Conservation (phyloP, 305 asterid species). For the Fraxinus albicans region DNA sequence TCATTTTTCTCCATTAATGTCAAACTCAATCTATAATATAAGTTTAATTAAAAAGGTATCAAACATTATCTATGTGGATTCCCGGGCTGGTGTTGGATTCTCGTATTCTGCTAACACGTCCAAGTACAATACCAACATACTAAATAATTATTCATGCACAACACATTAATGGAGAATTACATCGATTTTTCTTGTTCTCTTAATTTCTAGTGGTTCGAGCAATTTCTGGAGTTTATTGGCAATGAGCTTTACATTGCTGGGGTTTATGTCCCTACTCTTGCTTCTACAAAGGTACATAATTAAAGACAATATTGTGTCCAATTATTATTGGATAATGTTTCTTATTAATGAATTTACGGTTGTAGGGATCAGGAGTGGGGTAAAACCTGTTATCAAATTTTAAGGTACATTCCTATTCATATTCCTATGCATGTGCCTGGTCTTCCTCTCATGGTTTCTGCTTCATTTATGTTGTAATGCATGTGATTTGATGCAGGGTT, state of each 20-base stretch:
- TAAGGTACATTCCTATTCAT: slow-evolving; percentile 28
- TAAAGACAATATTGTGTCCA: too few species aligned
- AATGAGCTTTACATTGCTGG: slow-evolving; percentile 50
- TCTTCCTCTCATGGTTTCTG: too few species aligned
- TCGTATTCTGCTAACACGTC: slow-evolving; percentile 37
- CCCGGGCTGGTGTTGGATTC: slow-evolving; percentile 60
- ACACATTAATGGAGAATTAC: too few species aligned
- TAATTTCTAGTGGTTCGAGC: slow-evolving; percentile 45
- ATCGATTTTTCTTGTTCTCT: neutral
- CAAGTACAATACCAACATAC: neutral
- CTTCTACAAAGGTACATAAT: slow-evolving; percentile 39
- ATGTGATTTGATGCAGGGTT: neutral
- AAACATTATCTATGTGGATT: slow-evolving; percentile 53
- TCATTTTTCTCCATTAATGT: too few species aligned
- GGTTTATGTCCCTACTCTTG: slow-evolving; percentile 56
- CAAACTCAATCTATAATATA: too few species aligned
- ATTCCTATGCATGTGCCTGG: too few species aligned
- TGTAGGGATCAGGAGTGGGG: slow-evolving; percentile 34
- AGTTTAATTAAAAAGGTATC: slow-evolving; percentile 36
- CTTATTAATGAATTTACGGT: too few species aligned
- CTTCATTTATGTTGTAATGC: too few species aligned
- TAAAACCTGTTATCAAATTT: slow-evolving; percentile 43
- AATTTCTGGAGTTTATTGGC: slow-evolving; percentile 41
- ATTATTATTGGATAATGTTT: too few species aligned
- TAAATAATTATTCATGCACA: too few species aligned